Evolutionary conservation across 331 rosid species (phyloP), one percentile per base, ranked within the genome.

Genomic region (Erythrophleum ivorense): DNA sequence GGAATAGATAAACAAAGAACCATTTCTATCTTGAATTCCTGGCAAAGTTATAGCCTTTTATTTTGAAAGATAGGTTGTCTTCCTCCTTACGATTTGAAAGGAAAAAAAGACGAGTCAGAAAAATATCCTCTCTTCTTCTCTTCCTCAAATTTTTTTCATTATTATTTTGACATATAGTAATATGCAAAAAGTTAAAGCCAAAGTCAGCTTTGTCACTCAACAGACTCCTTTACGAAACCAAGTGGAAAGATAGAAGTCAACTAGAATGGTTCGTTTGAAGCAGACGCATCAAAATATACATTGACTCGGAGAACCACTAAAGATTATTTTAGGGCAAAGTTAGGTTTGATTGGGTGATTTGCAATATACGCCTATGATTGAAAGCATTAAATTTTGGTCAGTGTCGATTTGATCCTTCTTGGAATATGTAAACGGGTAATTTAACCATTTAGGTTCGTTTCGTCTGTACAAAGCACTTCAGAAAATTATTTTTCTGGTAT

Each of bases 301-400:
- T 34, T 82, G 89, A 83, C 90, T 76, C 43, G 8, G 68, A 65
- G 52, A 4, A 12, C 6, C 55, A 33, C 45, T 55, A 58, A 38
- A 31, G 64, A 76, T 62, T 78, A 38, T 54, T 31, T 58, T 43
- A 46, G 64, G 79, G 80, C 82, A 16, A 33, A 66, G 45, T 75
- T 89, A 67, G 75, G 75, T 7, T 71, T 24, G 79, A 84, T 46
- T 48, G 73, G 87, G 85, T 40, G 68, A 78, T 65, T 84, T 82
- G 65, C 43, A 43, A 58, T 78, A 76, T 73, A 85, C 49, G 75
- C 55, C 49, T 71, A 73, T 76, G 59, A 78, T 87, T 34, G 46
- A 65, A 81, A 83, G 86, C 45, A 13, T 54, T 5, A 21, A 21
- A 15, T 15, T 73, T 54, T 63, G 76, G 33, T 78, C 5, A 24